These are phyloP conservation scores for Cercospora beticola DNA, from an alignment of 2,329 filamentous ascomycete genomes.

Conservation along the genomic window DNA sequence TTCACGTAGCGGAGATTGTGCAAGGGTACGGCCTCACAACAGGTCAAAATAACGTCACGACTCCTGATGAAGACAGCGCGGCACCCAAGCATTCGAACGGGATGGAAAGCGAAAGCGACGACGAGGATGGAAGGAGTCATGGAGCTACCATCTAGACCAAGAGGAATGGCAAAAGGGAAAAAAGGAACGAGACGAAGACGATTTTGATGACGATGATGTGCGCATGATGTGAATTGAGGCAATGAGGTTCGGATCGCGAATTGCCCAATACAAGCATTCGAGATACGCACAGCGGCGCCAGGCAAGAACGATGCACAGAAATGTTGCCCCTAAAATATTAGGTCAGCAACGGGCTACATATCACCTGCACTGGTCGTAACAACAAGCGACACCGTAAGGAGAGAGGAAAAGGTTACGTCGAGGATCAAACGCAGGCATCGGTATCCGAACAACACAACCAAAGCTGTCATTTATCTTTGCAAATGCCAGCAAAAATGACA, in stretches of 20 bases:
- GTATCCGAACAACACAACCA: neutral
- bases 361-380: neutral
- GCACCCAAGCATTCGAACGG: neutral
- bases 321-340: neutral
- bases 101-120: neutral
- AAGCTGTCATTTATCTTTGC: no score
- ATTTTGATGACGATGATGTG: neutral
- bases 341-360: neutral
- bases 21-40: neutral
- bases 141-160: neutral
- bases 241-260: neutral
- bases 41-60: neutral
- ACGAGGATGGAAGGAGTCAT: neutral
- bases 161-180: neutral
- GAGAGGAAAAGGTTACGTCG: no score
- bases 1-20: conserved; percentile 21
- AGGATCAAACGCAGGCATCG: neutral
- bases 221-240: neutral
- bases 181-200: neutral
- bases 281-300: neutral
- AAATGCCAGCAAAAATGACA: neutral
- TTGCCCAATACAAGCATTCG: neutral
- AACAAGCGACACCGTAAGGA: no score
- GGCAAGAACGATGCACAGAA: neutral
- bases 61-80: neutral